Evolutionary conservation across 1,284 basidiomycete genomes (phyloP).

Genomic region (Leccinum laetum): DNA sequence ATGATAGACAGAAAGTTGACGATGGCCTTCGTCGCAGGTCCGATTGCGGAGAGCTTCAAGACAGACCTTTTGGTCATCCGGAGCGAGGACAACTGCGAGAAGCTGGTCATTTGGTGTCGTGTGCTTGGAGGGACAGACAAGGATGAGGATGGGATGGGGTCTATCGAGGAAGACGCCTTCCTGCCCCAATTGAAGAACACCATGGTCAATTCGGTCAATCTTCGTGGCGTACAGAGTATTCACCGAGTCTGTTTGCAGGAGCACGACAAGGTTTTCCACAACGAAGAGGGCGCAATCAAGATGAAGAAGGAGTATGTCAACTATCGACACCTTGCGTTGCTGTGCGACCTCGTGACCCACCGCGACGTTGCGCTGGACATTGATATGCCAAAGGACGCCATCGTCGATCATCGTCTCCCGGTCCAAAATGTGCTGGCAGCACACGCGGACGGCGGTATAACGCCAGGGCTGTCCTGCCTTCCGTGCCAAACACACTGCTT

Average conservation of each 20-base stretch:
- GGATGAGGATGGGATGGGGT: constrained; percentile 80
- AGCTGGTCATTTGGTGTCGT: constrained; percentile 96
- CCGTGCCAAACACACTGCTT: too few species aligned
- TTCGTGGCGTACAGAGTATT: constrained; percentile 93
- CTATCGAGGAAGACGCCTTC: constrained; percentile 95
- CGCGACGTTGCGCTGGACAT: constrained; percentile 96
- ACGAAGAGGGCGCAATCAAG: constrained; percentile 65
- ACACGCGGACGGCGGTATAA: constrained; percentile 86
- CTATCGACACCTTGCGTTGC: constrained; percentile 93
- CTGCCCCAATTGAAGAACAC: constrained; percentile 95
- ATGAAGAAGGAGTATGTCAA: constrained; percentile 93
- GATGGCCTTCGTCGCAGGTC: constrained; percentile 95
- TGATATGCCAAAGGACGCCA: constrained; percentile 98
- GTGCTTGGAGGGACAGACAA: constrained; percentile 90
- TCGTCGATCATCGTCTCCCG: constrained; percentile 94
- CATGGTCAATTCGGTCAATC: constrained; percentile 92
- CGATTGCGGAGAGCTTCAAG: constrained; percentile 95
- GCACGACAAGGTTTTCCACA: constrained; percentile 78
- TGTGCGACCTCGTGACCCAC: constrained; percentile 99
- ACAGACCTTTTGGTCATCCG: constrained; percentile 98
- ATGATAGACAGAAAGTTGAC: constrained; percentile 98
- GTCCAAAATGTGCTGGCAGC: constrained; percentile 83
- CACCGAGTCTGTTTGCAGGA: constrained; percentile 92
- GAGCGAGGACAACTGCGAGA: constrained; percentile 98
- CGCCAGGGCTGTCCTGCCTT: constrained; percentile 59